phyloP scores from a whole-genome alignment of 2,329 filamentous ascomycete species.

The Diplodia intermedia region DNA sequence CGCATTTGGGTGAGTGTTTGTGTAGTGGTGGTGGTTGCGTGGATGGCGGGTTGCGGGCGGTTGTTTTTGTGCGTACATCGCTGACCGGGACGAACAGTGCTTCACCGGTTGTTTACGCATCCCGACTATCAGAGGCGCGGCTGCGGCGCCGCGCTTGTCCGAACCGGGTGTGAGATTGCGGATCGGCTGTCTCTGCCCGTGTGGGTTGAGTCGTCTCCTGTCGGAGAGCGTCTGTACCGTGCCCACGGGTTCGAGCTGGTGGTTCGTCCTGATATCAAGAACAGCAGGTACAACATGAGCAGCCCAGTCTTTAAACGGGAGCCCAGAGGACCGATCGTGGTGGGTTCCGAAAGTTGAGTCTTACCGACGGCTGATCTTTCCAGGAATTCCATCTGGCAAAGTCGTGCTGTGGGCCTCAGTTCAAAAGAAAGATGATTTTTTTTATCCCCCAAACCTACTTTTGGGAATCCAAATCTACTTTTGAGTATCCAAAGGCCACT shows the following conservation, averaged over 20 bases:
- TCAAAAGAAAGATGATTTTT: no score
- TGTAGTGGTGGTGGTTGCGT: no score
- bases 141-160: conserved; percentile 47
- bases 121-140: conserved; percentile 49
- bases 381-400: not conserved
- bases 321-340: conserved; percentile 36
- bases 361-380: no score
- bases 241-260: conserved; percentile 39
- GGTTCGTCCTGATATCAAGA: conserved; percentile 30
- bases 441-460: no score
- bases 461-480: no score
- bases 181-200: conserved; percentile 42
- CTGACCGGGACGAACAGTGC: conserved; percentile 36
- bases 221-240: conserved; percentile 40
- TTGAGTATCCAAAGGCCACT: no score
- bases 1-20: conserved; percentile 17
- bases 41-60: no score
- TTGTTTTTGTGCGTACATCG: no score
- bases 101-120: conserved; percentile 46
- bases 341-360: not conserved
- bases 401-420: no score
- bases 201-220: conserved; percentile 41
- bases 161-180: conserved; percentile 48
- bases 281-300: conserved; percentile 31
- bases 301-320: conserved; percentile 35